phyloP scores from a whole-genome alignment of 2,329 filamentous ascomycete genomes.

The Dactylellina drechsleri region DNA sequence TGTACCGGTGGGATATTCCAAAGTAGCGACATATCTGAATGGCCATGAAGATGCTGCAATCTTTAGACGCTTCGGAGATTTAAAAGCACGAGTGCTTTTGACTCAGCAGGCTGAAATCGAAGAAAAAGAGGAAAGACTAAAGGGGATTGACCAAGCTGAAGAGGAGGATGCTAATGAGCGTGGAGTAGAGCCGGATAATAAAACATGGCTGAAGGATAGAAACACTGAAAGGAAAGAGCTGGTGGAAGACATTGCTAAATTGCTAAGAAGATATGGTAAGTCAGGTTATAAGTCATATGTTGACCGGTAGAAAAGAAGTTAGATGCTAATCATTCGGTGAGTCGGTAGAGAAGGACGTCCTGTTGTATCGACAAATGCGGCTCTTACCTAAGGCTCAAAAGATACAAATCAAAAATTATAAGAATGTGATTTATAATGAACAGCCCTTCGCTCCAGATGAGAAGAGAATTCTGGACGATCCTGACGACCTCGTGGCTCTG shows the following conservation, averaged over 20 bases:
- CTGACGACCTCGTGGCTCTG: constrained; percentile 25
- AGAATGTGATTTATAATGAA: constrained; percentile 6
- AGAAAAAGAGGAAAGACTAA: constrained; percentile 19
- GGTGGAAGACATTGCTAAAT: constrained; percentile 1
- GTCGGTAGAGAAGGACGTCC: constrained; percentile 24
- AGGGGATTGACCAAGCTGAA: constrained; percentile 11
- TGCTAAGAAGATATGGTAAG: constrained; percentile 32
- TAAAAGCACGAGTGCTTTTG: constrained; percentile 27
- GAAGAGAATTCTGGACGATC: constrained; percentile 23
- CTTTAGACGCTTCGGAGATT: constrained; percentile 37
- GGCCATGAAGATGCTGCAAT: constrained; percentile 19
- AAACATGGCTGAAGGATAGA: constrained; percentile 19
- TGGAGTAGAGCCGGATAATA: constrained; percentile 6
- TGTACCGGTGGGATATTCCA: constrained; percentile 34
- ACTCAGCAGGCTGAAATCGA: constrained; percentile 35
- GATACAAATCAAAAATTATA: constrained; percentile 31
- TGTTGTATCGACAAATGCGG: constrained; percentile 35
- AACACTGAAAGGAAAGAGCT: constrained; percentile 17
- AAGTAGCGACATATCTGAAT: constrained; percentile 32
- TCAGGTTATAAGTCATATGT: no score
- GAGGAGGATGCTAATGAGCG: not conserved
- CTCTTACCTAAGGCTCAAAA: constrained; percentile 17
- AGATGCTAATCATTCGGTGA: not conserved
- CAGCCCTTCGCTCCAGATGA: constrained; percentile 13
- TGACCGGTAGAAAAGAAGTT: not conserved